Evolutionary conservation across 2,329 filamentous ascomycete species (phyloP).

Genomic region (Apiospora aurea): DNA sequence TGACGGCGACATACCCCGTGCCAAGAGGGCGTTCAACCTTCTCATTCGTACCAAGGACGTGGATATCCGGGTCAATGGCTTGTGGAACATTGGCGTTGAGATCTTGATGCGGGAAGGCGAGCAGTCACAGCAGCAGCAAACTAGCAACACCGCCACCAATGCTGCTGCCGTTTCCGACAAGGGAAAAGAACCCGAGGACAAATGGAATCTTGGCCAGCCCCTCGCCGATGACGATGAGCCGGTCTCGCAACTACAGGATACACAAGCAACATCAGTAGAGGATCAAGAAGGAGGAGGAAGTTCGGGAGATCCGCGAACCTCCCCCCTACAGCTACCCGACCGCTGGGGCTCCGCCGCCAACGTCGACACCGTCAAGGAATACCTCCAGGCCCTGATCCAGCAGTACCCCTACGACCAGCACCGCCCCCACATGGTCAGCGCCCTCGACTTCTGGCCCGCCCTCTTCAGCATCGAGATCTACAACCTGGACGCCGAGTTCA

Average conservation of each 20-base stretch:
- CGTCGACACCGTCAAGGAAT: constrained; percentile 57
- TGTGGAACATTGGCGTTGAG: constrained; percentile 88
- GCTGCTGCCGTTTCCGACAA: background rate
- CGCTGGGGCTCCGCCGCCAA: constrained; percentile 56
- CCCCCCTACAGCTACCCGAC: background rate
- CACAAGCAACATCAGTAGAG: background rate
- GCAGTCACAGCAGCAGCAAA: constrained; percentile 28
- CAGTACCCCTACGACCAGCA: constrained; percentile 75
- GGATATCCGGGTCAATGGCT: constrained; percentile 72
- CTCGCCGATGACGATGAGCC: background rate
- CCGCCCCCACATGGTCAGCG: constrained; percentile 65
- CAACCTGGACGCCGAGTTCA: constrained; percentile 69
- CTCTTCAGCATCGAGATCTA: constrained; percentile 85
- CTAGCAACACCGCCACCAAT: background rate
- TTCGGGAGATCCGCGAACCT: constrained; percentile 24
- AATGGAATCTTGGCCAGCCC: background rate
- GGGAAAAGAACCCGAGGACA: background rate
- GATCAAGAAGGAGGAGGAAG: constrained; percentile 25
- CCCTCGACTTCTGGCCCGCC: constrained; percentile 81
- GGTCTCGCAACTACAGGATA: background rate
- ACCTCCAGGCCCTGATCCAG: constrained; percentile 80
- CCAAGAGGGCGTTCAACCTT: constrained; percentile 77
- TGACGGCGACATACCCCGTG: constrained; percentile 73
- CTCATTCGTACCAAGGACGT: constrained; percentile 68
- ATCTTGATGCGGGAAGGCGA: constrained; percentile 72